Evolutionary conservation across 176 grass and related monocot species (phyloP).

Genomic region (Puya raimondii): DNA sequence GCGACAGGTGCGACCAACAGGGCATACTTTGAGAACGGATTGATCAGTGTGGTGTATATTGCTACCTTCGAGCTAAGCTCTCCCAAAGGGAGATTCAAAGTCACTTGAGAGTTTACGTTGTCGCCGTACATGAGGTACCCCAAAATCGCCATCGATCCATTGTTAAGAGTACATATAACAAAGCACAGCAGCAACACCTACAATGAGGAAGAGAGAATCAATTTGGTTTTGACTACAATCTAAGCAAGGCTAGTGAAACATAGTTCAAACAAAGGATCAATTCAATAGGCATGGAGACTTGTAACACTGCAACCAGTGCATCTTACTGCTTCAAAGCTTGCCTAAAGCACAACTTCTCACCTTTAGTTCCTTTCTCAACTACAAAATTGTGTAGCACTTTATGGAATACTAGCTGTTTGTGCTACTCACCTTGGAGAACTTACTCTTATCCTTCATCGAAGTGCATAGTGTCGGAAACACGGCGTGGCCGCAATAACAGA

Average conservation of each 20-base stretch:
- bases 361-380: too few species aligned
- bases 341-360: too few species aligned
- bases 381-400: not conserved
- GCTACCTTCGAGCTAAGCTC: constrained; percentile 48
- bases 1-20: constrained; percentile 49
- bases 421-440: constrained; percentile 50
- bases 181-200: constrained; percentile 66
- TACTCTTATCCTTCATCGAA: constrained; percentile 65
- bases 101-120: constrained; percentile 49
- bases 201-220: not conserved
- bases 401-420: not conserved
- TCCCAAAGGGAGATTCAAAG: constrained; percentile 58
- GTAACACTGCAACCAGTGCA: too few species aligned
- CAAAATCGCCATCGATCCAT: constrained; percentile 44
- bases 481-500: constrained; percentile 80
- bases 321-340: too few species aligned
- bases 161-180: constrained; percentile 47
- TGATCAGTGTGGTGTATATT: constrained; percentile 71
- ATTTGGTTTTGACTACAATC: not conserved
- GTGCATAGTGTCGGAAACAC: constrained; percentile 63
- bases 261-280: too few species aligned
- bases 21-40: constrained; percentile 62
- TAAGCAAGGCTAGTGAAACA: not conserved
- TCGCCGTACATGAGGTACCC: constrained; percentile 85
- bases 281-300: too few species aligned